A percentile compares a stretch with the other conserved stretches of the same genome.
Conservation (phyloP, 1,284 basidiomycete species). For the Ceratobasidium sp. region DNA sequence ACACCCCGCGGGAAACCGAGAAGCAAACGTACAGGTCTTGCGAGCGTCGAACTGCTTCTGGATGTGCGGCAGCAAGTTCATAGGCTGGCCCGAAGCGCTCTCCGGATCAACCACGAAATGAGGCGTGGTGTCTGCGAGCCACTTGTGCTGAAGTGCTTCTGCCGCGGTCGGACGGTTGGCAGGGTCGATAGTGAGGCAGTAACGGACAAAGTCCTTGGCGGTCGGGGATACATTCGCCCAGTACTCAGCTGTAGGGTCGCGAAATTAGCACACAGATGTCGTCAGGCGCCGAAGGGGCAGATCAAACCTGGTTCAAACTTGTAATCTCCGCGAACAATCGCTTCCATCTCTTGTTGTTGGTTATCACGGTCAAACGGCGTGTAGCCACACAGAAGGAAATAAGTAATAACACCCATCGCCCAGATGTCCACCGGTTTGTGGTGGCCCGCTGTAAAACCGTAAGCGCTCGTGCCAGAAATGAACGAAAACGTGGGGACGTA, state of each 20-base stretch:
- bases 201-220: conserved; percentile 82
- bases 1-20: not conserved
- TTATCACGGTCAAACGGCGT: conserved; percentile 93
- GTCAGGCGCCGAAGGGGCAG: not conserved
- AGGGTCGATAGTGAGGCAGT: conserved; percentile 88
- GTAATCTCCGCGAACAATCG: conserved; percentile 91
- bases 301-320: conserved; percentile 79
- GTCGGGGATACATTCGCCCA: conserved; percentile 85
- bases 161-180: conserved; percentile 77
- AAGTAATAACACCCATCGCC: conserved; percentile 97
- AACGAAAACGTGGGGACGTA: conserved; percentile 54
- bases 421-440: conserved; percentile 96
- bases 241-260: conserved; percentile 67
- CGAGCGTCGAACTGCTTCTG: conserved; percentile 89
- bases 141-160: conserved; percentile 77
- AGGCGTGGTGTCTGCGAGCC: conserved; percentile 75
- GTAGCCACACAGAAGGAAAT: conserved; percentile 94
- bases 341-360: conserved; percentile 90
- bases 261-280: conserved; percentile 30
- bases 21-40: conserved; percentile 76
- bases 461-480: conserved; percentile 38
- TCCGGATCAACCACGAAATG: conserved; percentile 76
- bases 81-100: conserved; percentile 69
- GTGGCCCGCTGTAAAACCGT: conserved; percentile 74
- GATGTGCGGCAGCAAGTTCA: conserved; percentile 86